Percentiles rank a stretch among this genome's conserved stretches.
Conservation (phyloP, 345 rosid genomes). For the Gossypium anomalum region DNA sequence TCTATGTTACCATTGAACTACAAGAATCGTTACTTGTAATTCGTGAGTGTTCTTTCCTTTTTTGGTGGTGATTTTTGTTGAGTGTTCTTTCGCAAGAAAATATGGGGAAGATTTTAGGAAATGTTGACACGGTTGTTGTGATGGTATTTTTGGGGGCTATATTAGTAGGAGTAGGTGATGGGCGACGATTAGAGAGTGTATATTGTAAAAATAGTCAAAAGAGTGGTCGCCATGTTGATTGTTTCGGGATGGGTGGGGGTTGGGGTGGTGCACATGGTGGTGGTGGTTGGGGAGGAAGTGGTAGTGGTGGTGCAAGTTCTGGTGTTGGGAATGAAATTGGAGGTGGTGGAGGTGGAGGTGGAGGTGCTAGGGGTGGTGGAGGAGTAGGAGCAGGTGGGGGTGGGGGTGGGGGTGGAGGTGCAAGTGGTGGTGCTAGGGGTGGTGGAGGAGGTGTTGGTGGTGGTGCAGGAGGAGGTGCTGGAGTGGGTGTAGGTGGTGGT, state of each 20-base stretch:
- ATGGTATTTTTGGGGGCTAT: background rate
- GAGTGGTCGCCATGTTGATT: conserved; percentile 17
- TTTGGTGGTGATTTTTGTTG: too few relatives aligned
- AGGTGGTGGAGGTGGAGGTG: background rate
- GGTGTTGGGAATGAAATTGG: background rate
- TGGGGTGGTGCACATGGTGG: background rate
- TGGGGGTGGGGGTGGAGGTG: background rate
- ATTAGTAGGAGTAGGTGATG: background rate
- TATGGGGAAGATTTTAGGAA: conserved; percentile 9
- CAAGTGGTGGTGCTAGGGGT: background rate
- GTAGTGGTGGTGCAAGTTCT: background rate
- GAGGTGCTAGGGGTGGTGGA: background rate
- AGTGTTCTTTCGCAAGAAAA: background rate
- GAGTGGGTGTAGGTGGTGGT: background rate
- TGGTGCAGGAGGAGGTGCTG: background rate
- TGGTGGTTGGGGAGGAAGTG: background rate
- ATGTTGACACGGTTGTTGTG: background rate
- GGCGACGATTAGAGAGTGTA: background rate
- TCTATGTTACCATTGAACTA: background rate
- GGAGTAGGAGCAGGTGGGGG: conserved; percentile 6
- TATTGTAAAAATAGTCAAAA: background rate
- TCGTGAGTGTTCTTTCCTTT: background rate
- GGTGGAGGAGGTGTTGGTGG: background rate
- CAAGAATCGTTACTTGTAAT: background rate
- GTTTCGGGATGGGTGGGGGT: conserved; percentile 8